Percentiles rank a stretch among this genome's conserved stretches.
phyloP scores from a whole-genome alignment of 2,329 filamentous ascomycete genomes.

The Keithomyces neogunnii region DNA sequence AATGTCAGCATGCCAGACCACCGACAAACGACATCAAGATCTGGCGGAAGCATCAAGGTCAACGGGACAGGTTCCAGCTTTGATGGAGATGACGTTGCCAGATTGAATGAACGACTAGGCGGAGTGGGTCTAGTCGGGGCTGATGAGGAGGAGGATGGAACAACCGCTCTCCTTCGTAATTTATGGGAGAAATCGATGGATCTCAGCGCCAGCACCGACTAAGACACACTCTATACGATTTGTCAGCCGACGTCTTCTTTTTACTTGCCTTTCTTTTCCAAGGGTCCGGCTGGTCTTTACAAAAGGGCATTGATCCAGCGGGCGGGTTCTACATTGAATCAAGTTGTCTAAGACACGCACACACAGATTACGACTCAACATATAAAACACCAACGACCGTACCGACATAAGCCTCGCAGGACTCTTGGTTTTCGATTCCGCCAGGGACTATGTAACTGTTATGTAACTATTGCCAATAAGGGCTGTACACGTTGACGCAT shows the following conservation, averaged over 20 bases:
- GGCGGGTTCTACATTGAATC: too few species aligned
- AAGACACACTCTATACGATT: background rate
- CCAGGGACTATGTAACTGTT: background rate
- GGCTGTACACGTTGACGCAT: too few species aligned
- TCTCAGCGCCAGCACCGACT: constrained; percentile 40
- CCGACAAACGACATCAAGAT: constrained; percentile 21
- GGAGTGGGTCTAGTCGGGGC: constrained; percentile 41
- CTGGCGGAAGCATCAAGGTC: constrained; percentile 27
- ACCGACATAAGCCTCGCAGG: background rate
- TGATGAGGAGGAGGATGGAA: constrained; percentile 41
- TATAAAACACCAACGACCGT: background rate
- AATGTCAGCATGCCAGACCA: constrained; percentile 30
- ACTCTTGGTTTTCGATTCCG: background rate
- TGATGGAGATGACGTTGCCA: constrained; percentile 35
- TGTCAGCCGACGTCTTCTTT: too few species aligned
- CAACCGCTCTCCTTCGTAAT: constrained; percentile 43
- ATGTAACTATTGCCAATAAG: background rate
- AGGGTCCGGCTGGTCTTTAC: too few species aligned
- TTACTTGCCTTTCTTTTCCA: too few species aligned
- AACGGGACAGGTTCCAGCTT: constrained; percentile 35
- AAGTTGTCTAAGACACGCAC: too few species aligned
- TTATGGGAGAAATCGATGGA: constrained; percentile 56
- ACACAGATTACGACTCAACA: too few species aligned
- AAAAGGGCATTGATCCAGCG: too few species aligned
- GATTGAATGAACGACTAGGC: constrained; percentile 35